These are phyloP conservation scores for Eutrema heterophyllum DNA, from an alignment of 345 rosid species.

Conservation along the genomic window DNA sequence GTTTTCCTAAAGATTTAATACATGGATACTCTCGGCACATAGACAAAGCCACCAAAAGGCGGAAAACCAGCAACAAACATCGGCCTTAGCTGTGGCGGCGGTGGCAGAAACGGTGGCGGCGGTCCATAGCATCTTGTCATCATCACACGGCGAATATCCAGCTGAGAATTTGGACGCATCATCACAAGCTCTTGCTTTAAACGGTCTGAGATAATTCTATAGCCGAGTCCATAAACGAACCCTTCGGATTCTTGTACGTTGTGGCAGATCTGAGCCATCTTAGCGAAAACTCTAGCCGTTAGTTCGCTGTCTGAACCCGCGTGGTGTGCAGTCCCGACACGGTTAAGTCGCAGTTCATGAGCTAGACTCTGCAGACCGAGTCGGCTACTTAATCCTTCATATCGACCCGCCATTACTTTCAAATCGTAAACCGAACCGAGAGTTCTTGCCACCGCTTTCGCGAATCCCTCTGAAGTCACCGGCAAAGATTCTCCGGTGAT, in stretches of 20 bases:
- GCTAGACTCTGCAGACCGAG: neutral
- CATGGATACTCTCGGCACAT: neutral
- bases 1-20: neutral
- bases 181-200: neutral
- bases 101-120: no score
- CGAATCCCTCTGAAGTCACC: neutral
- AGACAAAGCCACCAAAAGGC: neutral
- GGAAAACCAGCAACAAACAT: neutral
- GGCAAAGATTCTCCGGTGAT: neutral
- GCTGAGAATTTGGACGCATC: neutral
- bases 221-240: neutral
- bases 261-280: neutral
- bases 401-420: neutral
- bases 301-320: conserved; percentile 8
- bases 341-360: neutral
- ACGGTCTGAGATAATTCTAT: neutral
- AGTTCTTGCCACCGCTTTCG: neutral
- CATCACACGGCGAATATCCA: neutral
- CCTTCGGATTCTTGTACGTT: neutral
- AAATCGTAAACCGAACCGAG: conserved; percentile 9
- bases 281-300: neutral
- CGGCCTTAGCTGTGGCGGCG: no score
- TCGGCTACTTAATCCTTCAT: neutral
- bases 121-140: neutral
- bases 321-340: neutral